These are phyloP conservation scores for Prasinococcaceae sp. DNA, from an alignment of 139 green algal species.

Conservation along the genomic window DNA sequence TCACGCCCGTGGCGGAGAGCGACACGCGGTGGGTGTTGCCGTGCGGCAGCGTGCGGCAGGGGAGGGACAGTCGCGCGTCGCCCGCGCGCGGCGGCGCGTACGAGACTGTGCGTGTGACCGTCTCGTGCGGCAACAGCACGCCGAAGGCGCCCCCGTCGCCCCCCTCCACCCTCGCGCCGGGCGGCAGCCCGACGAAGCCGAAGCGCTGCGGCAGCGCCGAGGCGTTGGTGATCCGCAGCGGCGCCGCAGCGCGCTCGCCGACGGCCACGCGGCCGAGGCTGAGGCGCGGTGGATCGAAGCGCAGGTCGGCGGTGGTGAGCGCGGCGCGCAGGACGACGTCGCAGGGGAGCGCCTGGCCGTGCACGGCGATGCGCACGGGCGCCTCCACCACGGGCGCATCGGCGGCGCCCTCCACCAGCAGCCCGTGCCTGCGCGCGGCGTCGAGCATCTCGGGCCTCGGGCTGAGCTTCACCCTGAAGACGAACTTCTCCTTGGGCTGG, in stretches of 20 bases:
- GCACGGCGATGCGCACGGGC: conserved; percentile 2
- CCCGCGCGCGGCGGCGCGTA: background rate
- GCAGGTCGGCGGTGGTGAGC: conserved; percentile 5
- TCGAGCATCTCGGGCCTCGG: background rate
- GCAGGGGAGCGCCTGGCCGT: conserved; percentile 1
- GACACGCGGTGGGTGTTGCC: too few relatives aligned
- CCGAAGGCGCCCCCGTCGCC: conserved; percentile 2
- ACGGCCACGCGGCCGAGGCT: conserved; percentile 1
- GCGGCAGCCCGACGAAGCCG: conserved; percentile 3
- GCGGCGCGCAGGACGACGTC: background rate
- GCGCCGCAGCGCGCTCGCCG: background rate
- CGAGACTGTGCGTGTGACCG: background rate
- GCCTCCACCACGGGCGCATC: background rate
- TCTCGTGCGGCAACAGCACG: background rate
- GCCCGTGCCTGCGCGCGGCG: background rate
- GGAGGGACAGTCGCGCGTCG: background rate
- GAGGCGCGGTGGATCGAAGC: conserved; percentile 12
- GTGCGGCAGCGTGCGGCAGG: background rate
- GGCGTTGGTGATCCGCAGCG: conserved; percentile 8
- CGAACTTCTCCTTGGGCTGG: background rate
- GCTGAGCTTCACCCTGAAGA: conserved; percentile 12
- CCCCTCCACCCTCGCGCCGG: background rate
- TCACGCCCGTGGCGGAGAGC: too few relatives aligned
- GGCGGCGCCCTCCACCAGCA: too few relatives aligned
- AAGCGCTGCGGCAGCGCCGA: background rate